These are phyloP conservation scores for Lippia alba DNA, from an alignment of 305 asterid species.

Conservation along the genomic window DNA sequence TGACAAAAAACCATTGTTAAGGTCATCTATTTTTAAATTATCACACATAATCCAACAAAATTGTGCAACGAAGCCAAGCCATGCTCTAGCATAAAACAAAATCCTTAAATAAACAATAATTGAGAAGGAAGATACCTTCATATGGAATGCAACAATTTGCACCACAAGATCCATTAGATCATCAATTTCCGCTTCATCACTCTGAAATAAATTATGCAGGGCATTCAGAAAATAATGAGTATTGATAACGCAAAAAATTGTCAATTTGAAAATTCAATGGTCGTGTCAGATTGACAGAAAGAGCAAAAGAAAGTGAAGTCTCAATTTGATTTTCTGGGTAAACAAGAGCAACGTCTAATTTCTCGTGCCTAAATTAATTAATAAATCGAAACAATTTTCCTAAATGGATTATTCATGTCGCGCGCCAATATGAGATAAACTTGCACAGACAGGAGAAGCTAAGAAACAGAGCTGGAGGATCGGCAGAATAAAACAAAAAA, in stretches of 20 bases:
- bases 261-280: not conserved
- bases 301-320: not conserved
- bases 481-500: not conserved
- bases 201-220: conserved; percentile 48
- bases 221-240: conserved; percentile 15
- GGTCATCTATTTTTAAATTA: conserved; percentile 6
- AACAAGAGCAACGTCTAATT: conserved; percentile 1
- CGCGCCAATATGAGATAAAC: not conserved
- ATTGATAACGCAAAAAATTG: conserved; percentile 11
- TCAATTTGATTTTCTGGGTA: conserved; percentile 5
- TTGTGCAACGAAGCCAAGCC: conserved; percentile 10
- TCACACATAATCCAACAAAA: conserved; percentile 4
- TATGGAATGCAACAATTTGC: conserved; percentile 93
- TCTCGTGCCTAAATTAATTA: not conserved
- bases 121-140: conserved; percentile 65
- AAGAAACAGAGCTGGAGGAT: not conserved
- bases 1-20: not conserved
- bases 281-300: conserved; percentile 1
- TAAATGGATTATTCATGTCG: not conserved
- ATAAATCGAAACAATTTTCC: not conserved
- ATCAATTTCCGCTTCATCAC: conserved; percentile 70
- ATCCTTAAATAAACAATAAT: not conserved
- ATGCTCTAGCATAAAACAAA: not conserved
- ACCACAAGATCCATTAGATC: conserved; percentile 93
- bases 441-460: conserved; percentile 8